These are phyloP conservation scores for Prunus yedoensis DNA, from an alignment of 331 rosid genomes.

Conservation along the genomic window DNA sequence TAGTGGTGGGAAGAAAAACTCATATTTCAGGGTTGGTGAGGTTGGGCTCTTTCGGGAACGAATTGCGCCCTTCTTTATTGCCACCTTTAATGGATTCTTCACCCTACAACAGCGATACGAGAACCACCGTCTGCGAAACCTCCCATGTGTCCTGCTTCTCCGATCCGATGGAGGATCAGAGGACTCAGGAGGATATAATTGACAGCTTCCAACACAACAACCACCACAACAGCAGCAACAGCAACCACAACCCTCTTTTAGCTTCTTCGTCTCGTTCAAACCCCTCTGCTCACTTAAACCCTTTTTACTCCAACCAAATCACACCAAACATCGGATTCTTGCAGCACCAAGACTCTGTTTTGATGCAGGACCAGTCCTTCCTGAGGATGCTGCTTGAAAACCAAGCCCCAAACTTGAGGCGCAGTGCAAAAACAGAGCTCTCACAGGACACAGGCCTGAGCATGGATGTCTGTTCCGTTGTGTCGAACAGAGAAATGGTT, in stretches of 20 bases:
- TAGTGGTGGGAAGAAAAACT: constrained; percentile 40
- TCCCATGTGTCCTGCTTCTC: constrained; percentile 72
- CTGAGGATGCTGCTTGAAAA: constrained; percentile 45
- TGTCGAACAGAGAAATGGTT: constrained; percentile 39
- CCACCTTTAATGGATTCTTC: constrained; percentile 75
- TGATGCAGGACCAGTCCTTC: constrained; percentile 43
- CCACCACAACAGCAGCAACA: constrained; percentile 1
- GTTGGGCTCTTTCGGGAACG: constrained; percentile 28
- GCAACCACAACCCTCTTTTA: neutral
- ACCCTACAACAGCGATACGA: constrained; percentile 41
- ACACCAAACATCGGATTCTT: constrained; percentile 29
- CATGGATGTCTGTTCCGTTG: constrained; percentile 31
- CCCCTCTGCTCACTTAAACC: constrained; percentile 8
- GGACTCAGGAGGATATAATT: constrained; percentile 22
- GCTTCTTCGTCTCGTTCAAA: constrained; percentile 36
- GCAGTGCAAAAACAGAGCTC: constrained; percentile 21
- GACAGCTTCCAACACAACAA: constrained; percentile 29
- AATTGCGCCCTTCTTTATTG: constrained; percentile 23
- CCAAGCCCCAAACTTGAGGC: constrained; percentile 26
- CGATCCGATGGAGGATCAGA: constrained; percentile 44
- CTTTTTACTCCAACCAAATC: constrained; percentile 13
- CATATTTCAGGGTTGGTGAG: constrained; percentile 41
- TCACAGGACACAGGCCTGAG: constrained; percentile 30
- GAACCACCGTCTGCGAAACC: constrained; percentile 27
- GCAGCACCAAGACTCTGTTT: constrained; percentile 22